Base-by-base conservation (phyloP, 371 early-diverging fungal genomes). In the Dipsacomyces acuminosporus region DNA sequence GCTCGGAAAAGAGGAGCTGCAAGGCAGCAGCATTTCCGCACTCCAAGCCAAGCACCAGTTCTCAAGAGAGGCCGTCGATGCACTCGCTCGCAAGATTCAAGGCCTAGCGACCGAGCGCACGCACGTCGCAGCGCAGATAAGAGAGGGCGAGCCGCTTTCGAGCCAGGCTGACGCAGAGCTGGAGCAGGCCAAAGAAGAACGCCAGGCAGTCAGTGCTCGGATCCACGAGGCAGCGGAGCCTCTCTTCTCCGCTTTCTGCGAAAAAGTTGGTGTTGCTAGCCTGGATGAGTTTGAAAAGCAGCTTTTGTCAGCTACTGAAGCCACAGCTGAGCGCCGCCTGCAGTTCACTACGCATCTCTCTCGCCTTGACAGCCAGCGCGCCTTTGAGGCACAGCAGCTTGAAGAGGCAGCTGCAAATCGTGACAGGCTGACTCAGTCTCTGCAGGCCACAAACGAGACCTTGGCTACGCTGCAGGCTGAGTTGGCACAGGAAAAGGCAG, bases 271-370 rank as follows among this genome's bases (percentile, higher is more conserved):
- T 3, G 81, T 95, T 1, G 48, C 67, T 15, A 87, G 82, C 54
- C 84, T 96, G 45, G 85, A 90, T 8, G 94, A 91, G 51, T 95
- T 90, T 63, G 89, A 96, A 72, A 81, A 81, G 33, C 72, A 80
- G 19, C 84, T 85, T 33, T 78, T 88, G 14, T 78, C 82, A 18
- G 60, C 83, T 2, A 74, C 86, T 11, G 83, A 87, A 56, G 88
- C 91, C 51, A 73, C 78, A 1, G 78, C 80, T 14, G 88, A 92
- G 61, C 80, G 77, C 30, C 79, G 86, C 34, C 61, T 90, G 43
- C 82, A 86, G 53, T 90, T 90, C 57, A 71, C 78, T 18, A 85
- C 87, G 0, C 83, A 86, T 52, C 76, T 82, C 30, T 85, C 93
- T 5, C 82, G 88, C 48, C 65, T 93, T 36, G 78, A 85, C 26